Evolutionary conservation across 306 rosid genomes (phyloP), one percentile per base, ranked within the genome.

Genomic region (Albizia julibrissin): DNA sequence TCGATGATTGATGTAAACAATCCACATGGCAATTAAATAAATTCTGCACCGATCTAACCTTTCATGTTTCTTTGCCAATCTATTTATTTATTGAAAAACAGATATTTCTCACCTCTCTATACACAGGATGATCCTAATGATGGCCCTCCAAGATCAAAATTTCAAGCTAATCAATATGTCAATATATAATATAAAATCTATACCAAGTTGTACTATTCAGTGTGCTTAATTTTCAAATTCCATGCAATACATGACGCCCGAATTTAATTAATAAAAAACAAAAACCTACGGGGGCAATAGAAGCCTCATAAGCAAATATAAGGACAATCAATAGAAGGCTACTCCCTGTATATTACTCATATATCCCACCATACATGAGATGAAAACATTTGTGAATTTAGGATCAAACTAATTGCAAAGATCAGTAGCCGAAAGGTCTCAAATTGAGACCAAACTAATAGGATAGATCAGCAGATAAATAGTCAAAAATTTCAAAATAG

Each of bases 81-180:
- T 37, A 39, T 39, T 39, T 68, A n/a, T 19, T 19, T 19, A 5
- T 37, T 10, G 1, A 10, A 65, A 50, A 61, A 18, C 24, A 6
- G 58, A 2, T 69, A 15, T n/a, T 65, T 74, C 16, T 21, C 54
- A 46, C 39, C 29, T 74, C 49, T 59, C 84, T 40, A 69, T 33
- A 5, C 18, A 21, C 3, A 34, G 33, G 26, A 6, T 10, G 68
- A 34, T 27, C 19, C 22, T 59, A 8, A 54, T 39, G 65, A 54
- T 39, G 65, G 15, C 18, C 43, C 68, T 77, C 40, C 68, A 56
- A 72, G 46, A 66, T 56, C 67, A 77, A 66, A 1, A 29, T 65
- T 59, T 43, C 67, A 85, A 42, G 29, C 15, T 43, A 76, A 49
- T 27, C 62, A 71, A 74, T 15, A 54, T 21, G 10, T 56, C 62